Evolutionary conservation across 768 basidiomycete genomes (phyloP).

Genomic region (Auricularia sp.): DNA sequence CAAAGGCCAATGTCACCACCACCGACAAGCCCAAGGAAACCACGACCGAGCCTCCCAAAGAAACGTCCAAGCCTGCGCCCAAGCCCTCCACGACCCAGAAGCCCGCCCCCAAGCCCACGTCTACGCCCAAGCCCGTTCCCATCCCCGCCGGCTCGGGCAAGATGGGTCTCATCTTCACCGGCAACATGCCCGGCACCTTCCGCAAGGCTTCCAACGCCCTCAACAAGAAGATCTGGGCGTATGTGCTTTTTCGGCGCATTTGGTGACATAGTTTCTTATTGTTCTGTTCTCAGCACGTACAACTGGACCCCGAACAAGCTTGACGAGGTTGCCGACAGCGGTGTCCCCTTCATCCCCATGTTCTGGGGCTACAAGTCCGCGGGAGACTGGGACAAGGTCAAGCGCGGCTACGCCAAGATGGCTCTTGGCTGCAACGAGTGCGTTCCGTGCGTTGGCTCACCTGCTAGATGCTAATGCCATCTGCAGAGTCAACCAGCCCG

Average conservation of each 20-base stretch:
- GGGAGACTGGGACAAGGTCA: neutral
- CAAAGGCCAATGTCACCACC: neutral
- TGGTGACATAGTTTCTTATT: neutral
- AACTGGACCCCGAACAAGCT: neutral
- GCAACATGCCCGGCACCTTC: neutral
- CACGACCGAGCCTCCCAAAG: neutral
- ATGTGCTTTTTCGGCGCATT: neutral
- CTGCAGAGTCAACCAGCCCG: neutral
- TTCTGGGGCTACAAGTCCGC: neutral
- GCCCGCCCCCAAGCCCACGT: neutral
- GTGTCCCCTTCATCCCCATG: slow-evolving; percentile 1
- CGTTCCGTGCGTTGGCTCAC: neutral
- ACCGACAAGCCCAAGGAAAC: neutral
- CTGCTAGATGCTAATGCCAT: neutral
- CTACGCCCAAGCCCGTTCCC: neutral
- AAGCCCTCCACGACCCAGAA: neutral
- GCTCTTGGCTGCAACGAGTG: slow-evolving; percentile 2
- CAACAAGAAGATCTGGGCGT: neutral
- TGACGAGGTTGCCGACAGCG: neutral
- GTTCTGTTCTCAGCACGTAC: neutral
- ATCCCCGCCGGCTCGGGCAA: neutral
- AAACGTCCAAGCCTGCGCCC: too few relatives aligned
- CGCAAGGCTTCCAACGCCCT: neutral
- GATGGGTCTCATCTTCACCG: neutral
- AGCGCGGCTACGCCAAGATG: neutral